phyloP scores from a whole-genome alignment of 768 basidiomycete genomes.

The Pleurotus ostreatus region DNA sequence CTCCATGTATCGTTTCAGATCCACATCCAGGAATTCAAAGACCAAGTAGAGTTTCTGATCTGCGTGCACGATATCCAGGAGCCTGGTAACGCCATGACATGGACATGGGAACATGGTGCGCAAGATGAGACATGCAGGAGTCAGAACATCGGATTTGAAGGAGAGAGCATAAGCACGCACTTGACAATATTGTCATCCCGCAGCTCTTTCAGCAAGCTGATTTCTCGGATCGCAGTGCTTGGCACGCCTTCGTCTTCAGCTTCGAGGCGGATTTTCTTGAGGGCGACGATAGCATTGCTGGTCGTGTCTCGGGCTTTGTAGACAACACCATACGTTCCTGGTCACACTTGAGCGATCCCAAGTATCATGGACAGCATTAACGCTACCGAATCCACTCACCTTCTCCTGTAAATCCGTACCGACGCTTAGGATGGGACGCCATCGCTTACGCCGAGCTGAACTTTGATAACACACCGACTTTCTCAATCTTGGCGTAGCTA shows the following conservation, averaged over 20 bases:
- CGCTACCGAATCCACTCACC: conserved; percentile 28
- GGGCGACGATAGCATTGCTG: conserved; percentile 82
- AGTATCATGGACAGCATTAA: conserved; percentile 9
- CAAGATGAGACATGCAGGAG: conserved; percentile 6
- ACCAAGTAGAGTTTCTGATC: conserved; percentile 98
- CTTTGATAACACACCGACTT: conserved; percentile 76
- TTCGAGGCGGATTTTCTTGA: conserved; percentile 98
- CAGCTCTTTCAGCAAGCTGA: conserved; percentile 94
- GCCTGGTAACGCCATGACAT: conserved; percentile 37
- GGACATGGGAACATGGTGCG: background rate
- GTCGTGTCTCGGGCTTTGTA: conserved; percentile 90
- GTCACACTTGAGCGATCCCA: conserved; percentile 7
- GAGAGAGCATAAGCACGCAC: conserved; percentile 35
- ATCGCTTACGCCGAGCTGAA: background rate
- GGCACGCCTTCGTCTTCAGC: conserved; percentile 99
- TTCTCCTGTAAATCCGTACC: conserved; percentile 37
- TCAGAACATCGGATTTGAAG: background rate
- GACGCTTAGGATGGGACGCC: background rate
- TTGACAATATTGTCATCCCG: conserved; percentile 95
- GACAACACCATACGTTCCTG: conserved; percentile 97
- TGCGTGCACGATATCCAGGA: conserved; percentile 94
- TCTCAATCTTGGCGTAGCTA: conserved; percentile 96
- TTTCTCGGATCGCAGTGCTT: conserved; percentile 96
- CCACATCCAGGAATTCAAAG: conserved; percentile 96
- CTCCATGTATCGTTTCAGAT: conserved; percentile 97